phyloP scores from a whole-genome alignment of 2,329 filamentous ascomycete species.

The Colletotrichum navitas region DNA sequence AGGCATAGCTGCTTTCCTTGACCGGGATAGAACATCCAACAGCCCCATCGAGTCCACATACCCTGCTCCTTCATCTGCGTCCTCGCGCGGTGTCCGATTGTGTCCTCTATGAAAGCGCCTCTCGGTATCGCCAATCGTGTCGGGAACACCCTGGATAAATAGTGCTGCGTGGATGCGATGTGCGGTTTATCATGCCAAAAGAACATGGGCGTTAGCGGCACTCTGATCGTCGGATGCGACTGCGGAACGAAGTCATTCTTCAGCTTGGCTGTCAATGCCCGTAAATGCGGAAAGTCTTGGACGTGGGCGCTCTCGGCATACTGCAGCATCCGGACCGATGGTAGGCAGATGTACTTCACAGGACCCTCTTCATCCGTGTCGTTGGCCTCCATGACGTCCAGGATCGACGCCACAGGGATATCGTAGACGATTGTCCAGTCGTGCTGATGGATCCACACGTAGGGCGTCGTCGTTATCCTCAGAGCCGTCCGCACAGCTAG shows the following conservation, averaged over 20 bases:
- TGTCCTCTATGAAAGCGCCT: slow-evolving; percentile 69
- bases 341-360: slow-evolving; percentile 66
- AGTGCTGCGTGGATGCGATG: slow-evolving; percentile 62
- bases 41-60: slow-evolving; percentile 64
- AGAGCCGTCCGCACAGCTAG: slow-evolving; percentile 66
- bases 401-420: slow-evolving; percentile 58
- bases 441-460: slow-evolving; percentile 70
- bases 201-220: slow-evolving; percentile 67
- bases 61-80: slow-evolving; percentile 67
- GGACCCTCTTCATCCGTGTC: slow-evolving; percentile 49
- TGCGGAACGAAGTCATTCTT: slow-evolving; percentile 54
- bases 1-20: slow-evolving; percentile 60
- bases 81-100: slow-evolving; percentile 66
- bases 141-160: slow-evolving; percentile 63
- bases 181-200: slow-evolving; percentile 73
- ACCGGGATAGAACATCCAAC: slow-evolving; percentile 67
- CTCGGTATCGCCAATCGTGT: slow-evolving; percentile 62
- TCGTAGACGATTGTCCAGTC: slow-evolving; percentile 64
- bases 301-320: slow-evolving; percentile 64
- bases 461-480: slow-evolving; percentile 60
- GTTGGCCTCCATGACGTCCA: slow-evolving; percentile 60
- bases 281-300: slow-evolving; percentile 56
- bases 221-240: slow-evolving; percentile 28
- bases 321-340: slow-evolving; percentile 63
- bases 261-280: slow-evolving; percentile 56